Base-by-base conservation (phyloP, 2,329 filamentous ascomycete species). In the Chrysoporthe puriensis region DNA sequence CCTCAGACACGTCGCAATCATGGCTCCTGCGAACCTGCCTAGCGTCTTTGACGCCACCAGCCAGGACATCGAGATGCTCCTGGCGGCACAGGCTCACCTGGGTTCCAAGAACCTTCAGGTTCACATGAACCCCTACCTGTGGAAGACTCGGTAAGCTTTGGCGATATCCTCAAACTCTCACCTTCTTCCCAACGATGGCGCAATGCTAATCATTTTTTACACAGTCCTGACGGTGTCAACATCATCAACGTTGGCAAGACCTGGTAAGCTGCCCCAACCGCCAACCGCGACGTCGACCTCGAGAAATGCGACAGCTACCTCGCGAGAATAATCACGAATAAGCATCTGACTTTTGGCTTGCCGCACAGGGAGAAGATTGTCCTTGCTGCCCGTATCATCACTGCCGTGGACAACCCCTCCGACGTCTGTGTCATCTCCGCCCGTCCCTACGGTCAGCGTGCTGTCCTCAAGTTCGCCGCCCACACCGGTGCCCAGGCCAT, bases 181-280 rank as follows among this genome's bases (percentile, higher is more conserved):
- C 13, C 21, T 43, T 40, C 26, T 4, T 14, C 16, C 3, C 58
- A 7, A 11, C 9, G 21, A 8, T 18, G 3, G n/a, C 40, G 16
- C 11, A 26, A 57, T 61, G 62, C 68, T 70, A 42, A 70, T 66
- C 16, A 36, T 14, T 11, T 13, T 32, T 34, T 16, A 13, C 97
- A 94, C 83, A 93, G 96, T 81, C 91, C 93, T 75, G 96, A 99
- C 79, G 96, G 96, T 85, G 91, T 99, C 87, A 99, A 99, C 84
- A 89, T 99, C 76, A 88, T 99, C 84, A 99, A 99, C 91, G 93
- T 99, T 84, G 94, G 95, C 88, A 99, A 99, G 93, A 99, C 96
- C 85, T 99, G 94, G 94, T 97, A 90, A 75, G 91, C 82, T 71
- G 32, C 18, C 14, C 62, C 62, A 65, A 21, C 16, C 54, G 9